Evolutionary conservation across 371 early-diverging fungal species (phyloP).

Genomic region (Zychaea mexicana): DNA sequence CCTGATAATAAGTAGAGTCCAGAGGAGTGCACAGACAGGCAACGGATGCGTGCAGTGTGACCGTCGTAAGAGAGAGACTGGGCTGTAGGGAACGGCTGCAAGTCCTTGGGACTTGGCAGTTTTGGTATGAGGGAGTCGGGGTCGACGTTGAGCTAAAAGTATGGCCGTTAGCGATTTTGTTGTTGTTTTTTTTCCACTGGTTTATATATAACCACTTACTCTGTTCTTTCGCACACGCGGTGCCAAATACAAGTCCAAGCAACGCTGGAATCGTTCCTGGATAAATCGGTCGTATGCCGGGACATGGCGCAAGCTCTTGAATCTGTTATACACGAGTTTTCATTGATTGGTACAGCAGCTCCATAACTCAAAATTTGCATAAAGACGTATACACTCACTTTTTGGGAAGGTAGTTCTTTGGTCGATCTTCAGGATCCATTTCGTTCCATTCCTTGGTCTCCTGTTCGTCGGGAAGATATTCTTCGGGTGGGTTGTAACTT

Average conservation of each 20-base stretch:
- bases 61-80: conserved; percentile 81
- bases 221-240: conserved; percentile 90
- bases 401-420: conserved; percentile 83
- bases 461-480: conserved; percentile 85
- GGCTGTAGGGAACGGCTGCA: conserved; percentile 92
- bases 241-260: conserved; percentile 95
- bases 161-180: not conserved
- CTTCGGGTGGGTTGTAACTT: conserved; percentile 98
- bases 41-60: conserved; percentile 81
- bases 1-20: conserved; percentile 91
- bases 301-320: conserved; percentile 77
- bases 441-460: conserved; percentile 82
- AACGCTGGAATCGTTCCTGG: conserved; percentile 94
- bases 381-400: conserved; percentile 57
- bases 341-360: too few species aligned
- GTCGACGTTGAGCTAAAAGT: conserved; percentile 75
- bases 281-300: conserved; percentile 87
- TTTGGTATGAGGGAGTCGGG: conserved; percentile 93
- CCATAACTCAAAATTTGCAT: not conserved
- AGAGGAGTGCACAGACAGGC: conserved; percentile 84
- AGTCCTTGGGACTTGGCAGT: conserved; percentile 94
- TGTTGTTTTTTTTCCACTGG: not conserved
- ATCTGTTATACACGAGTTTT: conserved; percentile 21
- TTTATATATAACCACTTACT: conserved; percentile 21
- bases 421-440: conserved; percentile 79